Percentiles rank a stretch among this genome's conserved stretches.
Conservation (phyloP, 768 basidiomycete genomes). For the Suillus alpinus region DNA sequence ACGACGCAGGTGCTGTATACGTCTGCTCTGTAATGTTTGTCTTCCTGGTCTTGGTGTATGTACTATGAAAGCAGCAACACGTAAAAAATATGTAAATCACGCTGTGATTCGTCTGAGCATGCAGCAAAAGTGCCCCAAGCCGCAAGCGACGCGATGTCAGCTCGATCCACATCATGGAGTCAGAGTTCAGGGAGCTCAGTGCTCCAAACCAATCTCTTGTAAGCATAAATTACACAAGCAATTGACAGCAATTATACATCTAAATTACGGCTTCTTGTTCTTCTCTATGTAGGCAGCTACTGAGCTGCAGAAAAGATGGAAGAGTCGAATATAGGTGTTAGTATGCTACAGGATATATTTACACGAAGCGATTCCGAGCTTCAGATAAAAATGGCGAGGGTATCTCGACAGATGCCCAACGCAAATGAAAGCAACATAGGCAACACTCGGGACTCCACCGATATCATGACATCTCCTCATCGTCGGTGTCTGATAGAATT, state of each 20-base stretch:
- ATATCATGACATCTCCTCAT: conserved; percentile 61
- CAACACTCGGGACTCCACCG: neutral
- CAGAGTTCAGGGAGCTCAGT: too few relatives aligned
- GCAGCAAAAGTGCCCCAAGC: too few relatives aligned
- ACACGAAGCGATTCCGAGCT: neutral
- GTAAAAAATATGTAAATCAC: too few relatives aligned
- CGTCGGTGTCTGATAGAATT: conserved; percentile 34
- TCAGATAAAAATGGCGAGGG: neutral
- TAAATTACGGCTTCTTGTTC: neutral
- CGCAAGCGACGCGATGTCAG: too few relatives aligned
- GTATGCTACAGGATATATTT: neutral
- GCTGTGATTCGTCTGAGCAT: too few relatives aligned
- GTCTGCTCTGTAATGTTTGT: too few relatives aligned
- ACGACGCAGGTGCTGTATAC: too few relatives aligned
- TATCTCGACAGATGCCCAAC: neutral
- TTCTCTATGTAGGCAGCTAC: neutral
- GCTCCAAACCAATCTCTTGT: too few relatives aligned
- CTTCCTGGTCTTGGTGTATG: too few relatives aligned
- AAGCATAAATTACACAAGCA: neutral
- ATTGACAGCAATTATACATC: neutral
- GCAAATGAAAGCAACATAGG: conserved; percentile 14
- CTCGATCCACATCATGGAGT: too few relatives aligned
- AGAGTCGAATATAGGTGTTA: neutral
- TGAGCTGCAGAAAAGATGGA: neutral
- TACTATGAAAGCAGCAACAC: too few relatives aligned